phyloP scores from a whole-genome alignment of 2,329 filamentous ascomycete species.

The Fusarium clavum region DNA sequence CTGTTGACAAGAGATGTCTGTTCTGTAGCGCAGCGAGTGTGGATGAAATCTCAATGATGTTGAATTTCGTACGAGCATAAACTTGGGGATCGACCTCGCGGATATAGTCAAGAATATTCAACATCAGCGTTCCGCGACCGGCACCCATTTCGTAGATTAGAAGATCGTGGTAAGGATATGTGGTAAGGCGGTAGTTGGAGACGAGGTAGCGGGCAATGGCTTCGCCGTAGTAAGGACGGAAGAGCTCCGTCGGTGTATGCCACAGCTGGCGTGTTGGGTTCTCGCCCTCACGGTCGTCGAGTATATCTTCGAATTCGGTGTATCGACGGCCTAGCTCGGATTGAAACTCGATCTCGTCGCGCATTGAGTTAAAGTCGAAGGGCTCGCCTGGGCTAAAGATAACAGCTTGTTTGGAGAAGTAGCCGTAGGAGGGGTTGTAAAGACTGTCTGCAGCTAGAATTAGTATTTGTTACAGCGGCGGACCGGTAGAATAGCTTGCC shows the following conservation, averaged over 20 bases:
- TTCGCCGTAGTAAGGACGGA: conserved; percentile 96
- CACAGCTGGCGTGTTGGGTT: conserved; percentile 88
- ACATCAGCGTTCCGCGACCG: conserved; percentile 96
- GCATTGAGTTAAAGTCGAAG: conserved; percentile 85
- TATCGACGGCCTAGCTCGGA: conserved; percentile 81
- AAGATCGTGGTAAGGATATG: conserved; percentile 95
- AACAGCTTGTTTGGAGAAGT: conserved; percentile 95
- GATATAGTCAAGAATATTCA: conserved; percentile 97
- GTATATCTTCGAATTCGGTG: conserved; percentile 86
- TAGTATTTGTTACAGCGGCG: conserved; percentile 35
- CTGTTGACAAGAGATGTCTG: conserved; percentile 73
- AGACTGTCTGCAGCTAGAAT: conserved; percentile 74
- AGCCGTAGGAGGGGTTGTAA: conserved; percentile 94
- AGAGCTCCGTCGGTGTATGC: conserved; percentile 98
- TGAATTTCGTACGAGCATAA: conserved; percentile 92
- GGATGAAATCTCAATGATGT: conserved; percentile 94
- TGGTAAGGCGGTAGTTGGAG: conserved; percentile 92
- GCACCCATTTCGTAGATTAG: conserved; percentile 99
- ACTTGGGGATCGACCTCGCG: conserved; percentile 89
- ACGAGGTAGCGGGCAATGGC: conserved; percentile 96
- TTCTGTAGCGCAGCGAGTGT: conserved; percentile 83
- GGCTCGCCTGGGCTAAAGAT: conserved; percentile 94
- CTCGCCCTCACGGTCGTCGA: conserved; percentile 76
- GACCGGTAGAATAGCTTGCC: conserved; percentile 61
- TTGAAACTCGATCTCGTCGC: conserved; percentile 89